phyloP scores from a whole-genome alignment of 257 asterid genomes.

The Marsdenia floribunda region DNA sequence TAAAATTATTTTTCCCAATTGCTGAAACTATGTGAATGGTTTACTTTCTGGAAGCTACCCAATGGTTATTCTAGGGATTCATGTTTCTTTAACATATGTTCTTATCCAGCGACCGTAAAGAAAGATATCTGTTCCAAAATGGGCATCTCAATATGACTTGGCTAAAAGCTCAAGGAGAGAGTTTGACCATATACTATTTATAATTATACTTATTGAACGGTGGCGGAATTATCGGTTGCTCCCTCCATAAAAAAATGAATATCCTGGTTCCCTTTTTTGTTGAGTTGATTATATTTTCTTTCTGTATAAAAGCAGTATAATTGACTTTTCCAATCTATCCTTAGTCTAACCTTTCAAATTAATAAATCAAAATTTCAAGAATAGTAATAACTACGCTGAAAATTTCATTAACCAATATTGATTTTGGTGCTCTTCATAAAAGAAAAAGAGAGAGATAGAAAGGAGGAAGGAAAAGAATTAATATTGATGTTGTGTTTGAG shows the following conservation, averaged over 20 bases:
- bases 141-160: neutral
- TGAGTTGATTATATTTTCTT: too few relatives aligned
- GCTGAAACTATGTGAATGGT: slow-evolving; percentile 7
- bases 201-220: neutral
- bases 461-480: neutral
- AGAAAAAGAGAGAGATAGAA: neutral
- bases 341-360: neutral
- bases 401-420: neutral
- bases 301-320: neutral
- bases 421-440: neutral
- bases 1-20: slow-evolving; percentile 19
- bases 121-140: neutral
- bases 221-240: neutral
- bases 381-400: neutral
- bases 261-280: neutral
- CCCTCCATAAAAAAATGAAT: neutral
- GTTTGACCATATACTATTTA: neutral
- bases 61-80: neutral
- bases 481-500: neutral
- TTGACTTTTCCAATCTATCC: neutral
- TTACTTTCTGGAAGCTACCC: neutral
- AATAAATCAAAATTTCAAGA: neutral
- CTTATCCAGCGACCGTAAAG: neutral
- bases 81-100: neutral
- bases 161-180: neutral